These are phyloP conservation scores for Colletotrichum sp. DNA, from an alignment of 2,329 filamentous ascomycete genomes.

Conservation along the genomic window DNA sequence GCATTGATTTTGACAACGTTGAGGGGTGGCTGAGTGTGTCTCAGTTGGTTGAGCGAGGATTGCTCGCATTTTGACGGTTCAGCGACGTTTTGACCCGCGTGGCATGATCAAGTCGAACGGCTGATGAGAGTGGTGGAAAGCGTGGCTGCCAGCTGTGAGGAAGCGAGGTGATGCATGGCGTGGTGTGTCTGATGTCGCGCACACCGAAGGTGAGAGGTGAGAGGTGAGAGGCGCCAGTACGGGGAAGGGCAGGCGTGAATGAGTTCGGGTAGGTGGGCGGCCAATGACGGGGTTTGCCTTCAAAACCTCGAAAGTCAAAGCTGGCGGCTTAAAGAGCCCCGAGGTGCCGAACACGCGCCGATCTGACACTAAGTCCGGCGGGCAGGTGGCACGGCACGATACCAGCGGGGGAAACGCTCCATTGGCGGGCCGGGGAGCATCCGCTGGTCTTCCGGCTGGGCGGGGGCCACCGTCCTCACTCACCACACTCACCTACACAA, in stretches of 20 bases:
- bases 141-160: not conserved
- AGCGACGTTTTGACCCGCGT: not conserved
- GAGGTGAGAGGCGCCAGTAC: not conserved
- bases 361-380: not conserved
- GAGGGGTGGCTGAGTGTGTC: not conserved
- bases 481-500: not conserved
- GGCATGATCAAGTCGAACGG: not conserved
- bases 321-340: not conserved
- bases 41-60: not conserved
- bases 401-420: not conserved
- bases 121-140: not conserved
- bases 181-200: not conserved
- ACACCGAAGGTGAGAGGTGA: slow-evolving; percentile 1
- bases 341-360: not conserved
- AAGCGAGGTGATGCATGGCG: not conserved
- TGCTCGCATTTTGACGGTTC: not conserved
- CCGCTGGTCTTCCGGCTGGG: not conserved
- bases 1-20: not conserved
- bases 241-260: not conserved
- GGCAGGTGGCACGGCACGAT: not conserved
- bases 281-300: not conserved
- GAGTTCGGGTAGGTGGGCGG: not conserved
- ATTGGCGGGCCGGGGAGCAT: slow-evolving; percentile 2
- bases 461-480: not conserved
- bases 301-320: not conserved